Evolutionary conservation across 345 rosid genomes (phyloP), one percentile per base, ranked within the genome.

Genomic region (Tarenaya hassleriana): DNA sequence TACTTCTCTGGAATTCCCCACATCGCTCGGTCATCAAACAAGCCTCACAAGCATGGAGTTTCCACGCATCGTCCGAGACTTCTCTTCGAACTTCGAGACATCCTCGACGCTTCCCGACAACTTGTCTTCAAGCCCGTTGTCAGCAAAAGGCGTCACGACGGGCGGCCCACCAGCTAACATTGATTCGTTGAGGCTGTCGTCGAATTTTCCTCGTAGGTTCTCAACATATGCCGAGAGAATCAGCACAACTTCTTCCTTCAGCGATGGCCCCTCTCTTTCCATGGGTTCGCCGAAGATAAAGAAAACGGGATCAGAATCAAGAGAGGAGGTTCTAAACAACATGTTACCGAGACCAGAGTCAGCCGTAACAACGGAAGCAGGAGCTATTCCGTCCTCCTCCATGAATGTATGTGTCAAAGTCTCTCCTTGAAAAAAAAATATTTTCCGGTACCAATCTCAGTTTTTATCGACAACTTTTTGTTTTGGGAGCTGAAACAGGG

Each of bases 291-390:
- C 97, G 1, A 94, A 88, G 77, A 66, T 72, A 56, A 94, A 92
- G 95, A 88, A 94, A 72, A 80, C 89, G 0, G 94, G 97, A 58
- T 73, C 80, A 56, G 95, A 88, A 69, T 80, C 94, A 45, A 82
- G 77, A 63, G 94, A 78, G 63, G 94, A 88, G 16, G 71, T 75
- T 47, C 59, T 75, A 51, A 82, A 61, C 56, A 76, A 77, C 73
- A 48, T 85, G 60, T 60, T 86, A 58, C 67, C 77, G 3, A 86
- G 91, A 69, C 76, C 81, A 43, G 85, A 83, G 10, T 43, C 77
- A 4, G 63, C 64, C 20, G 62, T 74, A 52, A 70, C 75, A 27
- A 17, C 69, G 16, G 97, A 81, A 56, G 55, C 76, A 5, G 82
- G 64, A 55, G 58, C 44, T 42, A 56, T 19, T 62, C 83, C 81